Percentiles rank a stretch among this genome's conserved stretches.
Conservation (phyloP, 768 basidiomycete species). For the Termitomyces sp. region DNA sequence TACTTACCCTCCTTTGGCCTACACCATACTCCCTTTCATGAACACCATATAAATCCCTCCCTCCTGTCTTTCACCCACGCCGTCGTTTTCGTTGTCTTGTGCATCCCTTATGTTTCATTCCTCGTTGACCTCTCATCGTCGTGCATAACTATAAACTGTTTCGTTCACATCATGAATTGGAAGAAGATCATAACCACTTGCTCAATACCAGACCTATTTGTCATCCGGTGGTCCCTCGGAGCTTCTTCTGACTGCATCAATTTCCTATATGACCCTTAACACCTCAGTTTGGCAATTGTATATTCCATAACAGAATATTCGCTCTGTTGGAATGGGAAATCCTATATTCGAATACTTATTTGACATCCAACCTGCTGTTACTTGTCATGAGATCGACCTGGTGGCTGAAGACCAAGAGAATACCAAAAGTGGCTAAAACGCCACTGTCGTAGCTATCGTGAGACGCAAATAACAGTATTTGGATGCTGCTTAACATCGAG, state of each 20-base stretch:
- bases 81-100: slow-evolving; percentile 38
- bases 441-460: neutral
- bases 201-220: neutral
- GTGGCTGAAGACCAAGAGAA: neutral
- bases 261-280: neutral
- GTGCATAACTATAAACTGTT: slow-evolving; percentile 16
- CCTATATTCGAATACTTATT: neutral
- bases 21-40: slow-evolving; percentile 17
- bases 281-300: neutral
- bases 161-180: slow-evolving; percentile 1
- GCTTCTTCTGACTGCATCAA: neutral
- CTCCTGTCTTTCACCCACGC: slow-evolving; percentile 19
- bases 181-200: neutral
- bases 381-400: too few relatives aligned
- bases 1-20: slow-evolving; percentile 11
- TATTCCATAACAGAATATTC: neutral
- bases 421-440: neutral
- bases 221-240: neutral
- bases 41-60: slow-evolving; percentile 13
- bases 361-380: neutral
- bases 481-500: neutral
- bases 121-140: slow-evolving; percentile 12
- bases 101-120: slow-evolving; percentile 22
- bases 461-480: neutral
- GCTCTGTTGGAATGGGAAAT: neutral